Conservation (phyloP, 1,139 yeast genomes). For the Magnusiomyces suaveolens region DNA sequence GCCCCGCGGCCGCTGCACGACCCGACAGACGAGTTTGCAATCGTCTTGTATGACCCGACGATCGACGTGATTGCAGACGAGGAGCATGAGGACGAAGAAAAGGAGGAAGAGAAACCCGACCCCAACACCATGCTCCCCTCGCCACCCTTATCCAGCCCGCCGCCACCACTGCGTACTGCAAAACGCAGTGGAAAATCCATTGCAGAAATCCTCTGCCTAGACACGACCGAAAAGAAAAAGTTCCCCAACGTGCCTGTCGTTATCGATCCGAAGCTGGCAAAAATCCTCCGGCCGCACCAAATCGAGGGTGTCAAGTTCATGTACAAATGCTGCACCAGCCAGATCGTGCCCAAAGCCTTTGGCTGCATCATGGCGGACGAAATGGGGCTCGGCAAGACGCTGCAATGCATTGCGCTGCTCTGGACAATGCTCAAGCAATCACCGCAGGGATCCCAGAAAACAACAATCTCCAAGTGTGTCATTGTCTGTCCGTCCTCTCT, state of each 20-base stretch:
- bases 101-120: constrained; percentile 11
- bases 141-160: constrained; percentile 13
- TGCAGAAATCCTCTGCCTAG: constrained; percentile 73
- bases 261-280: constrained; percentile 79
- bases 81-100: constrained; percentile 16
- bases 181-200: constrained; percentile 48
- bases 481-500: constrained; percentile 94
- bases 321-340: constrained; percentile 83
- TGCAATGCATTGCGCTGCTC: constrained; percentile 84
- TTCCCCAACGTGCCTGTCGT: constrained; percentile 91
- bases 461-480: constrained; percentile 79
- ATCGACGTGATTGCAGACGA: constrained; percentile 42
- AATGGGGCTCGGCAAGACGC: constrained; percentile 95
- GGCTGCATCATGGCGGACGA: constrained; percentile 99
- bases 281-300: constrained; percentile 89
- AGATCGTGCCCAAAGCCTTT: constrained; percentile 73
- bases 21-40: constrained; percentile 87
- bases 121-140: constrained; percentile 9
- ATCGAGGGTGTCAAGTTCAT: constrained; percentile 89
- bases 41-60: constrained; percentile 91
- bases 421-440: constrained; percentile 91
- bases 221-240: constrained; percentile 36
- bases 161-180: constrained; percentile 28
- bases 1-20: constrained; percentile 90
- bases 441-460: constrained; percentile 60